Conservation (phyloP, 441 rosid genomes). For the Populus hybrid region DNA sequence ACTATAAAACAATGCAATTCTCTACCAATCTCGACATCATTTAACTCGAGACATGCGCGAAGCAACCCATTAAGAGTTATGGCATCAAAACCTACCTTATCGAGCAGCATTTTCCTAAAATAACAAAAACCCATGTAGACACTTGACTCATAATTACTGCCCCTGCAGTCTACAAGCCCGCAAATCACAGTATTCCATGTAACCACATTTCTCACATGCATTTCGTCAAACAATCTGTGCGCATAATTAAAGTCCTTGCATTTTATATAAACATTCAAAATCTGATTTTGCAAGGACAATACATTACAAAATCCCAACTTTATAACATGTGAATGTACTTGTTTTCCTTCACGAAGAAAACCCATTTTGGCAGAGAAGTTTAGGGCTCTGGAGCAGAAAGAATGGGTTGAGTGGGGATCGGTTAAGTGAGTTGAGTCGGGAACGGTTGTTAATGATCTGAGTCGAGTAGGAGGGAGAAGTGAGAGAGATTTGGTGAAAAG, state of each 20-base stretch:
- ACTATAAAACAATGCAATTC: constrained; percentile 48
- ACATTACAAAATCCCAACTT: constrained; percentile 40
- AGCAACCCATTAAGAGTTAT: constrained; percentile 52
- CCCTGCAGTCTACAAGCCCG: constrained; percentile 26
- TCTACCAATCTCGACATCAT: constrained; percentile 37
- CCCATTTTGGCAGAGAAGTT: constrained; percentile 36
- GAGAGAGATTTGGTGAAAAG: constrained; percentile 11
- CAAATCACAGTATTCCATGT: constrained; percentile 67
- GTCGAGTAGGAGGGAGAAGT: constrained; percentile 3
- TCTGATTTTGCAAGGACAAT: constrained; percentile 48
- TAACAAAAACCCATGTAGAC: constrained; percentile 27
- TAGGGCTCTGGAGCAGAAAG: constrained; percentile 31
- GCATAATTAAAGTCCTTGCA: constrained; percentile 25
- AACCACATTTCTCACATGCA: constrained; percentile 50
- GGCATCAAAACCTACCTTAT: constrained; percentile 39
- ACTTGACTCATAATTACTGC: constrained; percentile 6
- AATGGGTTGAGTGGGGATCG: background rate
- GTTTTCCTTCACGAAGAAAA: constrained; percentile 34
- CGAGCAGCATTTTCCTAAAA: constrained; percentile 42
- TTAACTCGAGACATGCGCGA: constrained; percentile 41
- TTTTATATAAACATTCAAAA: constrained; percentile 44
- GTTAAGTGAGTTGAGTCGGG: constrained; percentile 6
- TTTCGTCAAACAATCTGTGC: constrained; percentile 60
- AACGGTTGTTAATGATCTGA: background rate
- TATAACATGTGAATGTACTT: constrained; percentile 34